phyloP scores from a whole-genome alignment of 1,139 yeast genomes.

The Eremothecium gossypii region DNA sequence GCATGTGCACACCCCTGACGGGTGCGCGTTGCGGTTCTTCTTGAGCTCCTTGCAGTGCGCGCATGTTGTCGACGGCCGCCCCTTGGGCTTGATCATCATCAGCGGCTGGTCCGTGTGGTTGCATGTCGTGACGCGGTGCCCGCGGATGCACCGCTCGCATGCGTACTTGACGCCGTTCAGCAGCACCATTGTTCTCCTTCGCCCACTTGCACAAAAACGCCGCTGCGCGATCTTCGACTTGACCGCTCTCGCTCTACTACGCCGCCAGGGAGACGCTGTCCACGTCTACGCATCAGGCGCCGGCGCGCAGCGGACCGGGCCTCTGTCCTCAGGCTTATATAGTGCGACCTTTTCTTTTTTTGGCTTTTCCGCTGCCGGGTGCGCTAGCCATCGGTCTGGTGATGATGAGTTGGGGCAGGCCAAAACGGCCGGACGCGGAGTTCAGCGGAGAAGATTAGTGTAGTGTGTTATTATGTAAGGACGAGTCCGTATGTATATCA shows the following conservation, averaged over 20 bases:
- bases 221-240: too few species aligned
- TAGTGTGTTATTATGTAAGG: neutral
- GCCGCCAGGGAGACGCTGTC: too few species aligned
- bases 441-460: neutral
- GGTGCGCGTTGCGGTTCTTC: constrained; percentile 57
- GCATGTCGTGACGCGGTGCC: constrained; percentile 91
- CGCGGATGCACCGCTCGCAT: constrained; percentile 91
- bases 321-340: neutral
- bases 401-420: neutral
- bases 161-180: constrained; percentile 92
- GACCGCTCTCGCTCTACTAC: too few species aligned
- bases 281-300: too few species aligned
- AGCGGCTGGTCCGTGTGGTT: constrained; percentile 85
- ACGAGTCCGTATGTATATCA: neutral
- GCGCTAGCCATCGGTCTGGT: neutral
- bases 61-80: constrained; percentile 91
- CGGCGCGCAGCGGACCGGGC: too few species aligned
- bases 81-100: constrained; percentile 90
- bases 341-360: neutral
- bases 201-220: too few species aligned
- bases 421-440: neutral
- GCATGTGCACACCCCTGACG: constrained; percentile 58
- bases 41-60: constrained; percentile 77
- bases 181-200: constrained; percentile 50
- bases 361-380: neutral